Conservation (phyloP, 2,329 filamentous ascomycete species). For the Fusarium torreyae region DNA sequence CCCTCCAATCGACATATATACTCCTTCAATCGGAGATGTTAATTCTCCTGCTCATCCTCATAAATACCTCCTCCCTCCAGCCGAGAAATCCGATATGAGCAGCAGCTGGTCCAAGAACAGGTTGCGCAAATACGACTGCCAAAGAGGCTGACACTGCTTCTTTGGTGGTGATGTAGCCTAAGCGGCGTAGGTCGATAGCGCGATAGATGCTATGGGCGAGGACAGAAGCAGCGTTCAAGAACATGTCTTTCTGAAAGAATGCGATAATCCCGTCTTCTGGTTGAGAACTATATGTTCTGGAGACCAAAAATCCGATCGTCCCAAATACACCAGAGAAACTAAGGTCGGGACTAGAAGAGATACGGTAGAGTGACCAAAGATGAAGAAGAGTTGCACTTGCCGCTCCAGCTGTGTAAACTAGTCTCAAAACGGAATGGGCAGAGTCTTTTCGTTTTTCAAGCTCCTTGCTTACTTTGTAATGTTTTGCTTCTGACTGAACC, state of each 20-base stretch:
- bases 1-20: no score
- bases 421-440: rapidly evolving
- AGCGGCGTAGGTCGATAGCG: neutral
- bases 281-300: rapidly evolving
- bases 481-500: neutral
- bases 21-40: no score
- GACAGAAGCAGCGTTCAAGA: slow-evolving; percentile 3
- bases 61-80: slow-evolving; percentile 14
- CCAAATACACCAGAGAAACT: neutral
- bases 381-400: neutral
- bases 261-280: neutral
- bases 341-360: neutral
- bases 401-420: neutral
- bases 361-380: neutral
- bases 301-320: neutral
- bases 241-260: slow-evolving; percentile 19
- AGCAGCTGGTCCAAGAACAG: slow-evolving; percentile 15
- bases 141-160: slow-evolving; percentile 1
- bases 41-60: neutral
- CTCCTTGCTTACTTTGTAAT: rapidly evolving
- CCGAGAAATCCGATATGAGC: slow-evolving; percentile 17
- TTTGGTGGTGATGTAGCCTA: slow-evolving; percentile 1
- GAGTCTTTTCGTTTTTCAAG: rapidly evolving
- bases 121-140: neutral
- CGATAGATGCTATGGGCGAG: neutral